Base-by-base conservation (phyloP, 2,329 filamentous ascomycete species). In the Fusarium equiseti region DNA sequence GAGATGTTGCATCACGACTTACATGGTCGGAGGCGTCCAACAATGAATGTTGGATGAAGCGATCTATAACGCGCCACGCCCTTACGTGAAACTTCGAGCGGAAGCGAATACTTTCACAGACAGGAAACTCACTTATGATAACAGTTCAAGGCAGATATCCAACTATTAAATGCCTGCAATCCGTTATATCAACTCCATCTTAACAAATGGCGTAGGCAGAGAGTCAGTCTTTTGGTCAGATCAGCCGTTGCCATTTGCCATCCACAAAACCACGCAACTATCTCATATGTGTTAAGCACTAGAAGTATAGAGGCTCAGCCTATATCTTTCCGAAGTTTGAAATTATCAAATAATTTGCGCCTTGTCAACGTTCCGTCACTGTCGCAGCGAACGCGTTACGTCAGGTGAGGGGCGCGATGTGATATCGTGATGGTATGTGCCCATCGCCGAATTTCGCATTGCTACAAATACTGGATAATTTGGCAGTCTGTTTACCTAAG, bases 11-110 rank as follows among this genome's bases (percentile, higher is more conserved):
- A 72, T 74, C 70, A 59, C 62, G 70, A 76, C 74, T 76, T 75
- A 75, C 73, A 76, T 60, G 61, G 68, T 61, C 65, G 73, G 74
- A 75, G 68, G 70, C 74, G 71, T 73, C 73, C 60, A 61, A 56
- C 51, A 53, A 40, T 56, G 52, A 60, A 44, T 48, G 49, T 55
- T 49, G 12, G 50, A 45, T 57, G 57, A 49, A 54, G 55, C 38
- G 20, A 49, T 54, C 27, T 38, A 51, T 44, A 42, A 50, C 45
- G 38, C 43, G 49, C 42, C 42, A 12, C 29, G 31, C 26, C 43
- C 50, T 26, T 29, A 29, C 22, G 48, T 59, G n/a, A 43, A 45
- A 24, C 38, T 24, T 45, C 38, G 10, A 22, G 18, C 20, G 9
- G 8, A 42, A 22, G 12, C 5, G 8, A 26, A n/a, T n/a, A n/a